Percentiles rank a stretch among this genome's conserved stretches.
These are phyloP conservation scores for Symbiotaphrina buchneri DNA, from an alignment of 495 filamentous ascomycete species.

Conservation along the genomic window DNA sequence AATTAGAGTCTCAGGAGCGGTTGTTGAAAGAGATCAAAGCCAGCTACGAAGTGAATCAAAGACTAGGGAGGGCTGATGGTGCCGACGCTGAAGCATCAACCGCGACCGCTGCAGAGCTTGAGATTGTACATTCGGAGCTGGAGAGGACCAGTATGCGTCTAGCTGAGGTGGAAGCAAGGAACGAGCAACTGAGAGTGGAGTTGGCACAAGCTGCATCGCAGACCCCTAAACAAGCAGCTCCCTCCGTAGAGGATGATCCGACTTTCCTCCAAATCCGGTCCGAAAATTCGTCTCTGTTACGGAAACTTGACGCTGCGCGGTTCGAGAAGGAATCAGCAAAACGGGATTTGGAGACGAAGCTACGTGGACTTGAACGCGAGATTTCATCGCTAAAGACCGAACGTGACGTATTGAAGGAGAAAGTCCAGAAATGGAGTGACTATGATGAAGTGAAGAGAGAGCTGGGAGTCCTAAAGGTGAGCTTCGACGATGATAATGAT, in stretches of 20 bases:
- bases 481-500: slow-evolving; percentile 3
- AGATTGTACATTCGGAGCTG: slow-evolving; percentile 76
- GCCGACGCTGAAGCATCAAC: slow-evolving; percentile 26
- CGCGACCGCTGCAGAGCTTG: slow-evolving; percentile 72
- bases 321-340: slow-evolving; percentile 65
- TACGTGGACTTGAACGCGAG: slow-evolving; percentile 54
- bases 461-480: slow-evolving; percentile 74
- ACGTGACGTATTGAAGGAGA: slow-evolving; percentile 45
- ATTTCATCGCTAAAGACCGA: slow-evolving; percentile 39
- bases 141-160: slow-evolving; percentile 73
- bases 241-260: slow-evolving; percentile 60
- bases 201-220: slow-evolving; percentile 73
- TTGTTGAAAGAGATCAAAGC: slow-evolving; percentile 88
- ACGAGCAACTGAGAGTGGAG: slow-evolving; percentile 80
- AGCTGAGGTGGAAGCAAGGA: slow-evolving; percentile 80
- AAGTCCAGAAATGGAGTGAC: slow-evolving; percentile 74
- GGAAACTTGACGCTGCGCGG: slow-evolving; percentile 62
- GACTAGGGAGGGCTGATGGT: slow-evolving; percentile 50
- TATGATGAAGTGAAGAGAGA: slow-evolving; percentile 94
- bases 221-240: slow-evolving; percentile 25
- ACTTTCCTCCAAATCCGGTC: slow-evolving; percentile 64
- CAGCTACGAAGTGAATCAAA: slow-evolving; percentile 87
- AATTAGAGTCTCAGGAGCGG: slow-evolving; percentile 82
- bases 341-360: slow-evolving; percentile 45
- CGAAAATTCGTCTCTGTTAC: slow-evolving; percentile 75